Conservation (phyloP, 495 filamentous ascomycete species). For the Penicillium goetzii region DNA sequence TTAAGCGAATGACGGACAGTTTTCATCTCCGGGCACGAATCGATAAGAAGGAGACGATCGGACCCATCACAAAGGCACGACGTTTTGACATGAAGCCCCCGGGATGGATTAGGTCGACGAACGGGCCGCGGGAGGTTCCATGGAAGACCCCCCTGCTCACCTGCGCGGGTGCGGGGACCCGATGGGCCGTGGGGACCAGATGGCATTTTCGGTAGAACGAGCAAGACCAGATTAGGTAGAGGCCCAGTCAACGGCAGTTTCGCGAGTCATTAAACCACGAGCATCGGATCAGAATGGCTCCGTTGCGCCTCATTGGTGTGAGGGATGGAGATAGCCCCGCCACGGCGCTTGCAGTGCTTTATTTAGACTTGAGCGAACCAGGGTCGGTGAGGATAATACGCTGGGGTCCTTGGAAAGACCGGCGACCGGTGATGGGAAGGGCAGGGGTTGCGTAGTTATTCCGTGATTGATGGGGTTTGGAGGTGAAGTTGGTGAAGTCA, state of each 20-base stretch:
- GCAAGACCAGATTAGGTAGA: background rate
- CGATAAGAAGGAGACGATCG: background rate
- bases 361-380: constrained; percentile 16
- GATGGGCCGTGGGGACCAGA: background rate
- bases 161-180: background rate
- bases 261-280: constrained; percentile 5
- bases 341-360: constrained; percentile 26
- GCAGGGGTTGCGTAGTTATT: background rate
- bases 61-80: constrained; percentile 20
- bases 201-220: constrained; percentile 1
- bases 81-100: constrained; percentile 6
- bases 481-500: background rate
- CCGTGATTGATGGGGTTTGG: background rate
- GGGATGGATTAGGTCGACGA: constrained; percentile 20
- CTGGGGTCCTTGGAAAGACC: background rate
- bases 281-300: background rate
- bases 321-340: constrained; percentile 8
- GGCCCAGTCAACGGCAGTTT: constrained; percentile 3
- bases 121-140: constrained; percentile 19
- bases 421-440: background rate
- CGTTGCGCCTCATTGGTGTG: constrained; percentile 5
- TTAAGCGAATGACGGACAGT: background rate
- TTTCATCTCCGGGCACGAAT: background rate
- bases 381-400: background rate
- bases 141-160: background rate